These are phyloP conservation scores for Leptosphaerulina australis DNA, from an alignment of 2,329 filamentous ascomycete species.

Conservation along the genomic window DNA sequence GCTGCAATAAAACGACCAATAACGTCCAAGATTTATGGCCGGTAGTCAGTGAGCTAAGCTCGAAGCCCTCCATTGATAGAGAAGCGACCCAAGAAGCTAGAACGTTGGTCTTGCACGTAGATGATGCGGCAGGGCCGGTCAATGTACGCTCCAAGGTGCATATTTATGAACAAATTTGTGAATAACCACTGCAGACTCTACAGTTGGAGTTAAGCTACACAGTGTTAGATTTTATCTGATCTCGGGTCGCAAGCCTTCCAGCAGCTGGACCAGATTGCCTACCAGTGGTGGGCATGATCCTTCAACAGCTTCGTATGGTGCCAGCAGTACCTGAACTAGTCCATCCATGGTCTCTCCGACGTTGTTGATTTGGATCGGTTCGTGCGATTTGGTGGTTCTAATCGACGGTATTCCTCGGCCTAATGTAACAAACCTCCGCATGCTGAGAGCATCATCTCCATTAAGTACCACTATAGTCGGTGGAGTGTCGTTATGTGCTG, in stretches of 20 bases:
- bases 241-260: conserved; percentile 64
- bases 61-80: background rate
- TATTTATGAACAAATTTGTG: background rate
- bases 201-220: conserved; percentile 10
- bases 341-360: conserved; percentile 65
- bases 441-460: conserved; percentile 58
- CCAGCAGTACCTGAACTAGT: conserved; percentile 64
- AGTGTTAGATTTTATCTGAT: conserved; percentile 37
- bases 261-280: conserved; percentile 69
- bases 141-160: background rate
- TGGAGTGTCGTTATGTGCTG: conserved; percentile 36
- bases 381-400: conserved; percentile 34
- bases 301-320: conserved; percentile 48
- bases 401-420: conserved; percentile 62
- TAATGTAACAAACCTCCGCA: conserved; percentile 64
- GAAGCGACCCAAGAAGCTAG: conserved; percentile 1
- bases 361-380: conserved; percentile 55
- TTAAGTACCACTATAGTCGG: conserved; percentile 57
- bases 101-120: conserved; percentile 4
- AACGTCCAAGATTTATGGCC: background rate
- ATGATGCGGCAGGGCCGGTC: background rate
- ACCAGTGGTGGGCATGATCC: conserved; percentile 62
- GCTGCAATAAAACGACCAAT: conserved; percentile 7
- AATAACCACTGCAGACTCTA: background rate
- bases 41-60: background rate